phyloP scores from a whole-genome alignment of 805 yeast genomes.

The Metschnikowia reukaufii region DNA sequence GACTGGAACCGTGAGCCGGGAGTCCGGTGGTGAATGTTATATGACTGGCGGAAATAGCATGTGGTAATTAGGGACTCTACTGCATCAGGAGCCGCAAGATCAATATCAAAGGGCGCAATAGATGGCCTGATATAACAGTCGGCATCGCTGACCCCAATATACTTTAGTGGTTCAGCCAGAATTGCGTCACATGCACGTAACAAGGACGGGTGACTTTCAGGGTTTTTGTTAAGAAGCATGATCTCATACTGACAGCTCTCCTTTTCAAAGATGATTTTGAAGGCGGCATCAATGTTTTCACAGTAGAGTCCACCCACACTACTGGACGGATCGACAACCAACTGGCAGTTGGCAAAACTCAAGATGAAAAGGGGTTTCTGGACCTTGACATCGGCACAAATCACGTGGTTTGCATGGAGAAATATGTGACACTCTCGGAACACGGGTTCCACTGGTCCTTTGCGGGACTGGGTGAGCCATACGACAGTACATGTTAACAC shows the following conservation, averaged over 20 bases:
- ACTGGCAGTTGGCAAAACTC: constrained; percentile 7
- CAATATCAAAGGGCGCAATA: constrained; percentile 11
- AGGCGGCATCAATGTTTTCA: background rate
- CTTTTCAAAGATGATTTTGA: constrained; percentile 10
- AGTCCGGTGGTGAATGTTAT: background rate
- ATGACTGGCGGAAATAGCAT: constrained; percentile 13
- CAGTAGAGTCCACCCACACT: constrained; percentile 9
- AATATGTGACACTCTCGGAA: constrained; percentile 7
- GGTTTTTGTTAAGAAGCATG: constrained; percentile 3
- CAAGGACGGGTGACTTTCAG: constrained; percentile 2
- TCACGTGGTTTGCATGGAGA: constrained; percentile 10
- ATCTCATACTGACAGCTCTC: constrained; percentile 13
- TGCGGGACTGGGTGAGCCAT: constrained; percentile 9
- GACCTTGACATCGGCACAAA: constrained; percentile 3
- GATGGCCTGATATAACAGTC: constrained; percentile 11
- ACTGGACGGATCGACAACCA: constrained; percentile 2
- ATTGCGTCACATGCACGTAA: constrained; percentile 6
- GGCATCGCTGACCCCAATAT: background rate
- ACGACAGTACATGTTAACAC: constrained; percentile 2
- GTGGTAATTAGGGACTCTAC: background rate
- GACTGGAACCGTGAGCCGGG: background rate
- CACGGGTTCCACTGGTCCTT: constrained; percentile 4
- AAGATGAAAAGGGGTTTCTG: constrained; percentile 8
- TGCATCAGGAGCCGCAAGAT: background rate
- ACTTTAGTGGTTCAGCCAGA: constrained; percentile 1